Conservation (phyloP, 805 yeast genomes). For the Monosporozyma solicola region DNA sequence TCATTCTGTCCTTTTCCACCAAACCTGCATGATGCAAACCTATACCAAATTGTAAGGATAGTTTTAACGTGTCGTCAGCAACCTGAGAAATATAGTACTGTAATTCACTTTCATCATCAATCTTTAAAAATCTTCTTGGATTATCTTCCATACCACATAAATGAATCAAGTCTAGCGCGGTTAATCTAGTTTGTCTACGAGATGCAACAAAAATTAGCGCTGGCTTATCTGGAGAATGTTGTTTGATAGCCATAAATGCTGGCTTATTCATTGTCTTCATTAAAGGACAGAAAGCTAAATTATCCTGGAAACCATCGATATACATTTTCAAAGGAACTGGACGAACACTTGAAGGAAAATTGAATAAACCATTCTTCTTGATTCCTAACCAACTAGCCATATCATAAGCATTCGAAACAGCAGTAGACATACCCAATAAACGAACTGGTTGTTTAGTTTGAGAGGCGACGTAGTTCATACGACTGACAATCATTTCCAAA, state of each 20-base stretch:
- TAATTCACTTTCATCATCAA: conserved; percentile 68
- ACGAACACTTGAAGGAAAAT: conserved; percentile 84
- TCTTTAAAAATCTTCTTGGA: conserved; percentile 58
- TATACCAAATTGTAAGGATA: conserved; percentile 70
- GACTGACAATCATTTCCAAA: conserved; percentile 86
- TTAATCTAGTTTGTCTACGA: conserved; percentile 82
- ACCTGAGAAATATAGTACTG: conserved; percentile 77
- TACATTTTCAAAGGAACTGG: conserved; percentile 92
- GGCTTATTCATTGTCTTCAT: conserved; percentile 63
- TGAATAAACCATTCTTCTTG: conserved; percentile 82
- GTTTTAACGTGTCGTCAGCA: conserved; percentile 71
- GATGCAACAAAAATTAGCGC: conserved; percentile 96
- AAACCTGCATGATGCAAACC: conserved; percentile 98
- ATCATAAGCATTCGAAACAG: conserved; percentile 83
- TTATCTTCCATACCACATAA: conserved; percentile 54
- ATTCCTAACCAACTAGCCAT: conserved; percentile 94
- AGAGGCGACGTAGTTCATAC: conserved; percentile 47
- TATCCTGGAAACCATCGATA: conserved; percentile 78
- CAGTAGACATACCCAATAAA: conserved; percentile 87
- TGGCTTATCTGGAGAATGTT: conserved; percentile 87
- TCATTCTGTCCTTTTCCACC: conserved; percentile 77
- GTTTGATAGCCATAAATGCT: conserved; percentile 84
- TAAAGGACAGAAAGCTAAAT: conserved; percentile 68
- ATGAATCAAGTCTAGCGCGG: conserved; percentile 67
- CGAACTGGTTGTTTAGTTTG: conserved; percentile 86